A percentile compares a stretch with the other conserved stretches of the same genome.
Conservation (phyloP, 257 asterid species). For the Avicennia marina region DNA sequence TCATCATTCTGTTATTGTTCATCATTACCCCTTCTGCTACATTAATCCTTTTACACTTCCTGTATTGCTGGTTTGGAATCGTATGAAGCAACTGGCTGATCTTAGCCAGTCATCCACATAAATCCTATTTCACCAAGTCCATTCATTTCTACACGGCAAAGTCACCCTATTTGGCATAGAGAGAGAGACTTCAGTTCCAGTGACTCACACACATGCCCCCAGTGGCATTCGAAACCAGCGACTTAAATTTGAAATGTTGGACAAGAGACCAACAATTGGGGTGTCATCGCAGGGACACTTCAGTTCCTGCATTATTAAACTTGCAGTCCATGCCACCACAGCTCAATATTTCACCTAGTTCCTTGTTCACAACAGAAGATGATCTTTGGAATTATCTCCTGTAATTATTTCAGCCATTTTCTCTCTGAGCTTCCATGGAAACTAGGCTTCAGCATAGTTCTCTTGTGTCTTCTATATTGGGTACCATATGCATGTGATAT, state of each 20-base stretch:
- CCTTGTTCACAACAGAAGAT: neutral
- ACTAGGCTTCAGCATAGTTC: too few relatives aligned
- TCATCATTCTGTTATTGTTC: neutral
- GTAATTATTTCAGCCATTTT: neutral
- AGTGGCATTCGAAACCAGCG: too few relatives aligned
- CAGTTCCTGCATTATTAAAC: neutral
- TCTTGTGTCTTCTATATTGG: too few relatives aligned
- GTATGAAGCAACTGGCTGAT: neutral
- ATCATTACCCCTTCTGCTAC: neutral
- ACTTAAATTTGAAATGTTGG: too few relatives aligned
- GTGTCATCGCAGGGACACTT: too few relatives aligned
- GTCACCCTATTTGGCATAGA: neutral
- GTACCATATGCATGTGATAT: too few relatives aligned
- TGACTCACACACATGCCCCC: too few relatives aligned
- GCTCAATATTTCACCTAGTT: too few relatives aligned
- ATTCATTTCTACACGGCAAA: neutral
- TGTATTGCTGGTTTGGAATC: neutral
- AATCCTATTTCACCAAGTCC: neutral
- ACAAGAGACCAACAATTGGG: too few relatives aligned
- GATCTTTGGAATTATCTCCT: neutral
- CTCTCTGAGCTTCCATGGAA: neutral
- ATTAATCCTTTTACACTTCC: neutral
- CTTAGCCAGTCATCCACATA: neutral
- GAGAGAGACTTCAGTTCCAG: neutral
- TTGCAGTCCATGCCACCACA: too few relatives aligned